These are phyloP conservation scores for Cercospora sojina DNA, from an alignment of 2,329 filamentous ascomycete species.

Conservation along the genomic window DNA sequence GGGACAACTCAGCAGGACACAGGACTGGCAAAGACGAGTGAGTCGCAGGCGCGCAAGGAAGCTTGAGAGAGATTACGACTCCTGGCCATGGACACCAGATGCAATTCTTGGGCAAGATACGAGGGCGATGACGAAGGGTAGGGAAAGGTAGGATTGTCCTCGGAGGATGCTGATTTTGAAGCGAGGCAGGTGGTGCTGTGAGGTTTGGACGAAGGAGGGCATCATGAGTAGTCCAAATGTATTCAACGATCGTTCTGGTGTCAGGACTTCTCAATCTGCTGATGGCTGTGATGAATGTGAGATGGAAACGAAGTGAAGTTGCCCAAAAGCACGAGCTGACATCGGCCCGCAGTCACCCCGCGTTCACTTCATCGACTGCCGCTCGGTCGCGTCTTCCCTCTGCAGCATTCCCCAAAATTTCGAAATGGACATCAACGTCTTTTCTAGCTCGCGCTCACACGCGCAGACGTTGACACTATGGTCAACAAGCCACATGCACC, in stretches of 20 bases:
- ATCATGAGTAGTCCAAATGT: neutral
- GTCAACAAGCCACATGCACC: constrained; percentile 52
- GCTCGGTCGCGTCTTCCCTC: constrained; percentile 7
- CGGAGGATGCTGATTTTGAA: neutral
- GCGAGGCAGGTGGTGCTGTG: neutral
- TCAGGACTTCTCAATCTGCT: neutral
- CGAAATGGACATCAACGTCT: constrained; percentile 14
- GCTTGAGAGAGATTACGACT: neutral
- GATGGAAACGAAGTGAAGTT: neutral
- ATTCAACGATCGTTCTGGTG: neutral
- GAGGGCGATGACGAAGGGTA: neutral
- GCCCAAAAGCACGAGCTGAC: neutral
- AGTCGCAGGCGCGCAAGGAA: neutral
- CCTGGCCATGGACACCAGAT: neutral
- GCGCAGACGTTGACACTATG: constrained; percentile 36
- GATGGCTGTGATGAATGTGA: neutral
- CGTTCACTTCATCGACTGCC: neutral
- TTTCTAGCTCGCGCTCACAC: neutral
- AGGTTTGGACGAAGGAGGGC: neutral
- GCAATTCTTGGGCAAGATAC: neutral
- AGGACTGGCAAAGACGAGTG: neutral
- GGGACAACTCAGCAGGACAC: neutral
- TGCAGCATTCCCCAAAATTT: constrained; percentile 2
- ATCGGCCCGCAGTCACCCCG: constrained; percentile 1
- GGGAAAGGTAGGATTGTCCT: neutral